Base-by-base conservation (phyloP, 768 basidiomycete species). In the Amanita pseudoporphyria region DNA sequence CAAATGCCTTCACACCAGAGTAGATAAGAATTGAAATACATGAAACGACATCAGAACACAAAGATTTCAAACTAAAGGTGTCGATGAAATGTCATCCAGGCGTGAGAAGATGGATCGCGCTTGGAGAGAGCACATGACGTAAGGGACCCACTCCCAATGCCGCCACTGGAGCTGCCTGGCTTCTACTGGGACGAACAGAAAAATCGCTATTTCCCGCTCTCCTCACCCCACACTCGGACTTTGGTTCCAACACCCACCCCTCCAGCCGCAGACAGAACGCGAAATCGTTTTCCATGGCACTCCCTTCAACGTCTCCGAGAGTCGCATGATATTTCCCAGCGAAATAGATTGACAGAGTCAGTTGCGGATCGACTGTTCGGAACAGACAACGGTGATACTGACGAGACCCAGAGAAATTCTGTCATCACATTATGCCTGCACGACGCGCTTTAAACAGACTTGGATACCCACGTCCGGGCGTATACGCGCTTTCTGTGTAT, bases 141-240 rank as follows among this genome's bases (percentile, higher is more conserved):
- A 28, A 28, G 9, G 7, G 22, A 16, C 28, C 13, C 14, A 18
- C n/a, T 10, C 26, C 16, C 28, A 21, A 35, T 45, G 39, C 38
- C 78, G 75, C 71, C 74, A 45, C 66, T 59, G 49, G 64, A 74
- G 10, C 67, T 81, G 9, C 77, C 79, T 44, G 81, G 81, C 1
- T 62, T 81, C 45, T 77, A 75, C 58, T 83, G 72, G 65, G 79
- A 83, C 57, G 58, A 66, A 52, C 58, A 59, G 30, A 65, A 60
- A 48, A 73, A 76, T 35, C 71, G 81, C 9, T 82, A 83, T 59
- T 83, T 81, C 55, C 76, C 81, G 19, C 30, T 71, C 10, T 68
- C 73, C 19, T 73, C 73, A 1, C 66, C 62, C 33, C 71, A 66
- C 62, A 60, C 37, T 5, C 1, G 9, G 2, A 10, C 7, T 2